Base-by-base conservation (phyloP, 2,329 filamentous ascomycete genomes). In the Exophiala dermatitidis region DNA sequence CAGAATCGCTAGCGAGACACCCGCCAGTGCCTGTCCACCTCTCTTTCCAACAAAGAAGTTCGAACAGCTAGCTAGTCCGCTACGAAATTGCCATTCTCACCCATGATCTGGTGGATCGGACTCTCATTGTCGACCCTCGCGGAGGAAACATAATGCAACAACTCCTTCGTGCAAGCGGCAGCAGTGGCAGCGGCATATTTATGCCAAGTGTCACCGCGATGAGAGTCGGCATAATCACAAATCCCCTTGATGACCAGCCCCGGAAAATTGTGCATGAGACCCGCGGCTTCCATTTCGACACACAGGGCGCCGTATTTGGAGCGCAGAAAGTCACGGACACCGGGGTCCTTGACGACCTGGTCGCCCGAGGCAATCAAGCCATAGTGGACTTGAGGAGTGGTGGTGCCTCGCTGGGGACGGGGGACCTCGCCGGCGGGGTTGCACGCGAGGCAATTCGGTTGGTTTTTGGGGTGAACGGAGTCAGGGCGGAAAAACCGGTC, bases 141-240 rank as follows among this genome's bases (percentile, higher is more conserved):
- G 28, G 42, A 31, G 4, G 42, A 45, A 10, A 45, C 28, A 32
- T 45, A 45, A 10, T 31, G 30, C 7, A 45, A 29, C 42, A 45
- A 32, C 42, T 45, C 42, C 29, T 45, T 45, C 9, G 42, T 45
- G 10, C 28, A 45, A 31, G 42, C 42, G 5, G 42, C 42, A 10
- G 42, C 42, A 5, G 42, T 40, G 8, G 46, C 46, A 9, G 54
- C 54, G 2, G 54, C 54, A 34, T 53, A 56, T 29, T 28, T 12
- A 10, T 56, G 50, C 54, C 54, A 56, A 6, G 2, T 29, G n/a
- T 56, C 42, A 33, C 50, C 54, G 50, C 53, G 54, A 36, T 53
- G 50, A 10, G 50, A 43, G 36, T 56, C 54, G 33, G 50, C 50
- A 37, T 56, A 56, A 34, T 45, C 30, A 19, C 42, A 32, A n/a